Percentiles rank a stretch among this genome's conserved stretches.
Evolutionary conservation across 2,329 filamentous ascomycete genomes (phyloP).

Genomic region (Sclerotinia subarctica): DNA sequence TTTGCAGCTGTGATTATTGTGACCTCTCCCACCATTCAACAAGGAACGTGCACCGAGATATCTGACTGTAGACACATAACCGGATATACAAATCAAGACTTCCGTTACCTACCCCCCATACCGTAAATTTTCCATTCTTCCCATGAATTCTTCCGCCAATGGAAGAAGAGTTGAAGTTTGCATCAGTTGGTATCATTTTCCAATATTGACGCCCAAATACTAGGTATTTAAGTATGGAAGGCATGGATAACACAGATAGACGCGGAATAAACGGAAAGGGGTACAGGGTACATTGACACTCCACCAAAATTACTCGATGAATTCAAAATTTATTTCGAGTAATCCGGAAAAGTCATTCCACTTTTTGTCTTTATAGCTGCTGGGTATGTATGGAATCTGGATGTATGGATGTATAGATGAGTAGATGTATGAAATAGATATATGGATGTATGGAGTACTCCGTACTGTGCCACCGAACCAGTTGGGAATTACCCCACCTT

Average conservation of each 20-base stretch:
- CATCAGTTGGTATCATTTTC: not conserved
- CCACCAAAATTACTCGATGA: not conserved
- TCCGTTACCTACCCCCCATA: not conserved
- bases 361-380: not conserved
- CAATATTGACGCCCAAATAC: not conserved
- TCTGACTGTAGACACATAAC: too few relatives aligned
- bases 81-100: not conserved
- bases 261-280: constrained; percentile 14
- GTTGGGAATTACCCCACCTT: constrained; percentile 8
- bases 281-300: not conserved
- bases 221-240: not conserved
- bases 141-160: constrained; percentile 13
- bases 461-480: not conserved
- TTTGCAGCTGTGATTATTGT: not conserved
- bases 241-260: not conserved
- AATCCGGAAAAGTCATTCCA: constrained; percentile 1
- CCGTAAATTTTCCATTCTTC: not conserved
- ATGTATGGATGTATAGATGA: too few relatives aligned
- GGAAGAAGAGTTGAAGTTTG: not conserved
- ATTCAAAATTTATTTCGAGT: not conserved
- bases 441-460: too few relatives aligned
- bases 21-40: not conserved
- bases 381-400: too few relatives aligned
- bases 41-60: constrained; percentile 5
- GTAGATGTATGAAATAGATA: too few relatives aligned